Conservation (phyloP, 2,329 filamentous ascomycete species). For the Metarhizium brunneum region DNA sequence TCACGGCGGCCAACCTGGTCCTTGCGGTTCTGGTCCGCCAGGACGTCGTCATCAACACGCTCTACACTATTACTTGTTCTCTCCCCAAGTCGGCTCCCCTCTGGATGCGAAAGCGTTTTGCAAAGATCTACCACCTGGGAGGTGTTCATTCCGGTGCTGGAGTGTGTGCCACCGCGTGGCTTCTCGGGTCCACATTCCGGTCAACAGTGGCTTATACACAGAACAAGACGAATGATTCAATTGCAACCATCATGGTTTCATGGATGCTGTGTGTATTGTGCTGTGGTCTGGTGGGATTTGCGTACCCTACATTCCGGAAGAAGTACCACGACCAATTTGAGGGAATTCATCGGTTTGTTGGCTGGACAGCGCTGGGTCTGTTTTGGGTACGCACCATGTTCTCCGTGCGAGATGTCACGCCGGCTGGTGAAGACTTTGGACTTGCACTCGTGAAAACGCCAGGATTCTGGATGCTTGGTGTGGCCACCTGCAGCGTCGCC, state of each 20-base stretch:
- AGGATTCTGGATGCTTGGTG: slow-evolving; percentile 57
- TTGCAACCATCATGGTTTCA: slow-evolving; percentile 37
- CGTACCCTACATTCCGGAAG: slow-evolving; percentile 54
- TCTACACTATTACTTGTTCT: slow-evolving; percentile 37
- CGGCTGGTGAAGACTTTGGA: slow-evolving; percentile 23
- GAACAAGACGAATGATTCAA: slow-evolving; percentile 24
- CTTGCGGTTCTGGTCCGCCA: slow-evolving; percentile 43
- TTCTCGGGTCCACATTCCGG: slow-evolving; percentile 31
- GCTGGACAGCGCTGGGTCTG: slow-evolving; percentile 57
- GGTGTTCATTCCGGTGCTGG: slow-evolving; percentile 42
- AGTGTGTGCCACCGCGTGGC: slow-evolving; percentile 39
- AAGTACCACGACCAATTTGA: slow-evolving; percentile 62
- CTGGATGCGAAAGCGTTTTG: slow-evolving; percentile 35
- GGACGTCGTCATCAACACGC: slow-evolving; percentile 40
- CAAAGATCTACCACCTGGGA: slow-evolving; percentile 43
- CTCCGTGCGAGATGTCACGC: slow-evolving; percentile 35
- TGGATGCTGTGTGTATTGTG: slow-evolving; percentile 51
- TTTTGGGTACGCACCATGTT: slow-evolving; percentile 57
- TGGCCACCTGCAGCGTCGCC: slow-evolving; percentile 55
- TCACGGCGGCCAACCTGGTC: slow-evolving; percentile 39
- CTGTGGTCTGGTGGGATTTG: slow-evolving; percentile 48
- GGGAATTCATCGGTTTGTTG: slow-evolving; percentile 59
- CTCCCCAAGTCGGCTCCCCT: slow-evolving; percentile 37
- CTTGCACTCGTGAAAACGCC: slow-evolving; percentile 27
- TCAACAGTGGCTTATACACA: slow-evolving; percentile 25